Evolutionary conservation across 192 early-diverging fungal genomes (phyloP).

Genomic region (Pecoramyces ruminantium): DNA sequence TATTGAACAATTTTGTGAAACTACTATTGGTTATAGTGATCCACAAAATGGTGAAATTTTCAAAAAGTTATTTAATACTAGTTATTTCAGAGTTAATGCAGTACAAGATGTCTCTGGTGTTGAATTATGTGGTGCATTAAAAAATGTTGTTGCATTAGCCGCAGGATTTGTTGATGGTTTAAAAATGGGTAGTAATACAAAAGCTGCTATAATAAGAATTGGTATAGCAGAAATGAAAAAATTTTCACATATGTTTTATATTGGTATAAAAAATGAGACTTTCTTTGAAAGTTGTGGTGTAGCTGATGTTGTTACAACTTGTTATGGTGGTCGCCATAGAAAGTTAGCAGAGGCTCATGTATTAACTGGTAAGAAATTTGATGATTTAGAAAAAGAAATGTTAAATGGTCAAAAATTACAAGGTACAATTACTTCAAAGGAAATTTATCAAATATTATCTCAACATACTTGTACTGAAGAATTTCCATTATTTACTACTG

Average conservation of each 20-base stretch:
- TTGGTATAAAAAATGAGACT: constrained; percentile 76
- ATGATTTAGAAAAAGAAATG: constrained; percentile 75
- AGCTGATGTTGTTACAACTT: constrained; percentile 91
- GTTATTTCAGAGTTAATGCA: constrained; percentile 74
- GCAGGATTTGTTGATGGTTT: constrained; percentile 91
- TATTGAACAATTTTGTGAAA: constrained; percentile 84
- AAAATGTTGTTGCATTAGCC: constrained; percentile 95
- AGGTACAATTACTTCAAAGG: constrained; percentile 77
- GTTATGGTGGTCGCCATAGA: constrained; percentile 92
- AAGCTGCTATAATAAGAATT: constrained; percentile 91
- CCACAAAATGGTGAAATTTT: constrained; percentile 59
- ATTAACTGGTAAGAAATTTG: constrained; percentile 64
- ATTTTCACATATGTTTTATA: constrained; percentile 66
- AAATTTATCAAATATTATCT: constrained; percentile 66
- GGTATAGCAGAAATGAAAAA: constrained; percentile 92
- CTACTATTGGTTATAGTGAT: constrained; percentile 62
- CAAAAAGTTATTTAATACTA: constrained; percentile 65
- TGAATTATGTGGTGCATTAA: constrained; percentile 93
- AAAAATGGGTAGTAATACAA: constrained; percentile 85
- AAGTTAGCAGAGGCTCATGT: constrained; percentile 83
- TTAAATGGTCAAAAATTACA: constrained; percentile 96
- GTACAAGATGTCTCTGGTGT: constrained; percentile 73
- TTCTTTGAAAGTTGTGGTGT: constrained; percentile 96
- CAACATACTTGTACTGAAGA: constrained; percentile 38
- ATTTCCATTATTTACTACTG: constrained; percentile 73